These are phyloP conservation scores for Cordyceps fumosorosea DNA, from an alignment of 2,329 filamentous ascomycete genomes.

Conservation along the genomic window DNA sequence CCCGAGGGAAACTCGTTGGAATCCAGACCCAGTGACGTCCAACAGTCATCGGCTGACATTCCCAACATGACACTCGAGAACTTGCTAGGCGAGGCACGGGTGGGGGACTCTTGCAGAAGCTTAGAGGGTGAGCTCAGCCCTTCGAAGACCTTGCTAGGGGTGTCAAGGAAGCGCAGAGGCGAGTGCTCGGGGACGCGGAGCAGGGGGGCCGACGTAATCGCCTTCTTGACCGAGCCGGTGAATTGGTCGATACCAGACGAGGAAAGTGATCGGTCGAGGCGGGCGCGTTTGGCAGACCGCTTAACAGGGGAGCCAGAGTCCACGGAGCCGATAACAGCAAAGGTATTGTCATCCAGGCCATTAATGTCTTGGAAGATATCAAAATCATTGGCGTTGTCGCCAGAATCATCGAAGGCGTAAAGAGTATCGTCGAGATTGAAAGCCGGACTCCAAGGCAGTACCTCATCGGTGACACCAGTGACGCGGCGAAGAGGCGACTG, in stretches of 20 bases:
- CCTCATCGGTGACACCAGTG: slow-evolving; percentile 33
- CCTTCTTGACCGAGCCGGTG: slow-evolving; percentile 47
- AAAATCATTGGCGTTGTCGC: slow-evolving; percentile 46
- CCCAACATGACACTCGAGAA: slow-evolving; percentile 28
- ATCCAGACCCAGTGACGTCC: slow-evolving; percentile 29
- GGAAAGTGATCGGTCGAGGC: slow-evolving; percentile 58
- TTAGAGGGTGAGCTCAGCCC: slow-evolving; percentile 51
- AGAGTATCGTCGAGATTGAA: slow-evolving; percentile 55
- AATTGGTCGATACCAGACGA: slow-evolving; percentile 56
- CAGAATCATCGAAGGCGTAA: slow-evolving; percentile 44
- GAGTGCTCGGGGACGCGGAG: slow-evolving; percentile 41
- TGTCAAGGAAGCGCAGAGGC: slow-evolving; percentile 38
- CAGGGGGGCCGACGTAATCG: slow-evolving; percentile 42
- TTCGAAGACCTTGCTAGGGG: slow-evolving; percentile 52
- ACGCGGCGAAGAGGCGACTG: slow-evolving; percentile 62
- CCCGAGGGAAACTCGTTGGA: slow-evolving; percentile 32
- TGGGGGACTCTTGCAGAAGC: slow-evolving; percentile 32
- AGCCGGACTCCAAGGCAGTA: slow-evolving; percentile 58
- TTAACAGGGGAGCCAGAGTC: slow-evolving; percentile 62
- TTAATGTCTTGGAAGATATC: slow-evolving; percentile 52
- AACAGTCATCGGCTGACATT: slow-evolving; percentile 33
- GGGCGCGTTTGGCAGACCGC: slow-evolving; percentile 51
- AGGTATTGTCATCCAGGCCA: slow-evolving; percentile 23
- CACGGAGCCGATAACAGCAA: slow-evolving; percentile 37
- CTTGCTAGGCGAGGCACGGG: slow-evolving; percentile 46